Evolutionary conservation across 306 rosid genomes (phyloP).

Genomic region (Carpinus viminea): DNA sequence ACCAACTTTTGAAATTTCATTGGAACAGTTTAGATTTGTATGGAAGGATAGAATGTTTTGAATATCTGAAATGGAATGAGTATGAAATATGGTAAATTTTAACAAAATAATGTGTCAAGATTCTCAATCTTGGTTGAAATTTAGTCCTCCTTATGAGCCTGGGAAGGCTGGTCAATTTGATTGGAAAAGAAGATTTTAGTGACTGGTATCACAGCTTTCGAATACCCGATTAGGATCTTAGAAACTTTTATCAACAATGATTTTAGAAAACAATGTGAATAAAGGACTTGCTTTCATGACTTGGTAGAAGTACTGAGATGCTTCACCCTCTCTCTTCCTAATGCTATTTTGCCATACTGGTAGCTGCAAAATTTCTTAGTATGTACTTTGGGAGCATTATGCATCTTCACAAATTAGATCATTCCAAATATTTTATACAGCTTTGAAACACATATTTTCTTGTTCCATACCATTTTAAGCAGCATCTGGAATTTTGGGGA

Average conservation of each 20-base stretch:
- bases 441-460: not conserved
- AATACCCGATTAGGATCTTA: not conserved
- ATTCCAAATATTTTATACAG: not conserved
- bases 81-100: not conserved
- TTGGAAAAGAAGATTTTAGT: slow-evolving; percentile 1
- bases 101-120: not conserved
- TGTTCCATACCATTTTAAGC: not conserved
- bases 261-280: too few species aligned
- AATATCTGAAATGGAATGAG: not conserved
- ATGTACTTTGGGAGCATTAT: not conserved
- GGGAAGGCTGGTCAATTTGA: too few species aligned
- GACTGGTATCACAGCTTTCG: not conserved
- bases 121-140: not conserved
- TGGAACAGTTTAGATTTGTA: not conserved
- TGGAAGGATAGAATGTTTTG: not conserved
- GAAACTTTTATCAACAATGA: not conserved
- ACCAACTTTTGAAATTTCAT: not conserved
- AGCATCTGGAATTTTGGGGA: not conserved
- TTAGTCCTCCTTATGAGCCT: not conserved
- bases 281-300: too few species aligned
- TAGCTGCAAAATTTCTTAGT: not conserved
- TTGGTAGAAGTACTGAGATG: too few species aligned
- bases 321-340: too few species aligned
- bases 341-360: too few species aligned
- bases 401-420: too few species aligned